phyloP scores from a whole-genome alignment of 495 filamentous ascomycete genomes.

The Penicillium pancosmium region DNA sequence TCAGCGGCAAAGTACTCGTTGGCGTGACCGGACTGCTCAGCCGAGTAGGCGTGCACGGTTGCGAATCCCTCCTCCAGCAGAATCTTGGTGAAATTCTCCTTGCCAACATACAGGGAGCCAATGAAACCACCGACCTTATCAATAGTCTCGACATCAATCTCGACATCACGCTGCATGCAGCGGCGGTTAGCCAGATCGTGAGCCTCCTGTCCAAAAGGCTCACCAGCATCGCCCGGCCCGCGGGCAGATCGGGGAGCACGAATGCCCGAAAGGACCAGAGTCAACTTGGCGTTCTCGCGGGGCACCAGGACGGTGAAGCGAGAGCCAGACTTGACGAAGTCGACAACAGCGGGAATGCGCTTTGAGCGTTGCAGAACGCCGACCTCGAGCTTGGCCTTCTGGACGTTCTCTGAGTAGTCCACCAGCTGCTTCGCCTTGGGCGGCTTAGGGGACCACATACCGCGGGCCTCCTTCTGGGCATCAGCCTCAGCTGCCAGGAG shows the following conservation, averaged over 20 bases:
- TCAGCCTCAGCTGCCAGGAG: conserved; percentile 85
- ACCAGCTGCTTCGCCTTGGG: conserved; percentile 77
- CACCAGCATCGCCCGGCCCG: conserved; percentile 74
- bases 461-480: conserved; percentile 82
- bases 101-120: conserved; percentile 89
- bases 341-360: conserved; percentile 91
- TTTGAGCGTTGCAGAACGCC: conserved; percentile 85
- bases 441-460: conserved; percentile 89
- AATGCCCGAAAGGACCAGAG: conserved; percentile 91
- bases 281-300: conserved; percentile 91
- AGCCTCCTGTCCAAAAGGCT: conserved; percentile 95
- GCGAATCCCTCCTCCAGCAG: conserved; percentile 94
- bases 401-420: conserved; percentile 88
- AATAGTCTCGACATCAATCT: conserved; percentile 92
- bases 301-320: conserved; percentile 93
- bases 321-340: conserved; percentile 95
- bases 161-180: conserved; percentile 92
- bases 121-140: conserved; percentile 99
- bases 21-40: conserved; percentile 89
- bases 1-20: conserved; percentile 87
- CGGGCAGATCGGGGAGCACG: conserved; percentile 89
- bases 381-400: conserved; percentile 93
- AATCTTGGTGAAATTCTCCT: conserved; percentile 93
- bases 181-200: conserved; percentile 85
- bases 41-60: conserved; percentile 89